Base-by-base conservation (phyloP, 164 flowering plant species). In the Macadamia tetraphylla region DNA sequence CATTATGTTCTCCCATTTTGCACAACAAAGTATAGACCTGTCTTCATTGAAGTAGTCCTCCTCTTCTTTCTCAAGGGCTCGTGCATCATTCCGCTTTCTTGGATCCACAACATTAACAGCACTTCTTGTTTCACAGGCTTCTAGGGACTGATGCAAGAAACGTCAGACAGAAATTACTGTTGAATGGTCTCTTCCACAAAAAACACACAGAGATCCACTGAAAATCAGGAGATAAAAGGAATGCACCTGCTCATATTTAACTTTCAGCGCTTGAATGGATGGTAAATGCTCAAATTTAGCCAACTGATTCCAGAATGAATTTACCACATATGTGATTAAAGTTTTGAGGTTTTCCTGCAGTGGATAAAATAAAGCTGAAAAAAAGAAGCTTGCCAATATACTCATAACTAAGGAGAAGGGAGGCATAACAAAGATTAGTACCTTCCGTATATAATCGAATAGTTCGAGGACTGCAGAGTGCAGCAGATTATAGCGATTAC, bases 11-110 rank as follows among this genome's bases (percentile, higher is more conserved):
- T 13, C 14, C 11, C 31, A 43, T 29, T 2, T 30, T 30, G 5
- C 17, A 68, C 35, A 52, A 59, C 5, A 60, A 59, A 58, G 40
- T 6, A 57, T 73, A 61, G 48, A 92, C 99, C 98, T 94, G 72
- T 92, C 94, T 76, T 88, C 97, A 58, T 94, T 94, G 77, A 94
- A 94, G 71, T 94, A 94, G 52, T 90, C 97, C 74, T 92, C 97
- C 80, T 94, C 99, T 74, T 94, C 99, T 80, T 90, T 94, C 80
- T 92, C 98, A 70, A 89, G 76, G 71, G 89, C 94, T 56, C 99
- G 92, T 66, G 86, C 98, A 77, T 94, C 98, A 31, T 62, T 64
- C 67, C 91, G 76, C 72, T 81, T 94, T 74, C 96, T 83, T 17
- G 86, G 67, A 58, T 94, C 89, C 23, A 67, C 71, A 18, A 73